Evolutionary conservation across 257 asterid genomes (phyloP), one percentile per base, ranked within the genome.

Genomic region (Voacanga thouarsii): DNA sequence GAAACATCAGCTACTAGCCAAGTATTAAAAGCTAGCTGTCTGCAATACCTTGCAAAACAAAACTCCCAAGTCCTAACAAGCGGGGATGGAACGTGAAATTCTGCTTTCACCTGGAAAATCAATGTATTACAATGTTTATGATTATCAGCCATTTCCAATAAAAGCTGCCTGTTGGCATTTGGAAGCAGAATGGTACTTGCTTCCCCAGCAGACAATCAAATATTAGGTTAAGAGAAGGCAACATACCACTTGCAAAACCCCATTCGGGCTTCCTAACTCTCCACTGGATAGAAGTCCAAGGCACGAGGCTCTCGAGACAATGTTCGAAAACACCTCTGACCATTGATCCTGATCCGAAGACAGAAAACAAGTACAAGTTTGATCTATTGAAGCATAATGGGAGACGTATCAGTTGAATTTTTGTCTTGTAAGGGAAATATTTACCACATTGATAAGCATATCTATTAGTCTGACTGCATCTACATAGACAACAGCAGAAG

Each of bases 1-100:
- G 92, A 90, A 66, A 89, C 86, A 78, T 90, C 93, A n/a, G 78
- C 72, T 33, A 89, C 89, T 18, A 82, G 64, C 96, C 96, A 90
- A 66, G 90, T 82, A 51, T 60, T 28, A 66, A 10, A 30, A 44
- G 79, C 84, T 12, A 81, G 19, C 74, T 80, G 89, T 85, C 86
- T 88, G n/a, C 83, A 85, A 63, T 75, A 65, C 74, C 93, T 86
- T 26, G 82, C 89, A 47, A 90, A 90, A 33, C 84, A 85, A 50
- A 69, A 73, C 75, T 87, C 89, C 47, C 83, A 83, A 63, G 86
- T 80, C 77, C 44, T 82, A 39, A 81, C 72, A 30, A 90, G 81
- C 75, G 96, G 91, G 39, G 92, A 89, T 33, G 92, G 86, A 47
- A 86, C 80, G 50, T 87, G 85, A 26, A 84, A 85, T 19, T 81